Evolutionary conservation across 345 rosid species (phyloP).

Genomic region (Pelargonium nanum): DNA sequence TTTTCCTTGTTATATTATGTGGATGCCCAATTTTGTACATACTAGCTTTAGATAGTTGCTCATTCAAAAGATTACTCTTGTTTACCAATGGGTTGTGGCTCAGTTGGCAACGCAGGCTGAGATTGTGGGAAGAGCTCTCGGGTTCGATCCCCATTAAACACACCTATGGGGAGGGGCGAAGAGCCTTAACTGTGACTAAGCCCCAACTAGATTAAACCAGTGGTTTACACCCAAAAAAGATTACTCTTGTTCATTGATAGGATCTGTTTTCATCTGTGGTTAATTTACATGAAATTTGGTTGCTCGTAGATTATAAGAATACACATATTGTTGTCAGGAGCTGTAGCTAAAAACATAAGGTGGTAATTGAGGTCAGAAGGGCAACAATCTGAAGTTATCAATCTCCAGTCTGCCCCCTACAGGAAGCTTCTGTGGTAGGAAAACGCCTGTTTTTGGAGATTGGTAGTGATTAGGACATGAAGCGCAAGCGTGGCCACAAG

Average conservation of each 20-base stretch:
- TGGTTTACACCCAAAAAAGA: too few relatives aligned
- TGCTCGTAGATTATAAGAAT: neutral
- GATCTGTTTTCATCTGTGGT: neutral
- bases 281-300: neutral
- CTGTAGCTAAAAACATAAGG: neutral
- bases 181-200: too few relatives aligned
- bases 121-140: too few relatives aligned
- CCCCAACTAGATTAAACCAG: too few relatives aligned
- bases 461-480: slow-evolving; percentile 27
- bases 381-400: neutral
- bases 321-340: neutral
- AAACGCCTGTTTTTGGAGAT: neutral
- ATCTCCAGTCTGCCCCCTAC: neutral
- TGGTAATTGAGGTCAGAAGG: neutral
- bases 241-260: neutral
- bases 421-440: neutral
- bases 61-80: neutral
- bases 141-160: too few relatives aligned
- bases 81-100: too few relatives aligned
- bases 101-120: too few relatives aligned
- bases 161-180: too few relatives aligned
- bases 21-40: neutral
- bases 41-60: neutral
- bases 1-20: too few relatives aligned
- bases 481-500: slow-evolving; percentile 62